phyloP scores from a whole-genome alignment of 202 grass and related monocot genomes.

The Schoenoplectus triqueter region DNA sequence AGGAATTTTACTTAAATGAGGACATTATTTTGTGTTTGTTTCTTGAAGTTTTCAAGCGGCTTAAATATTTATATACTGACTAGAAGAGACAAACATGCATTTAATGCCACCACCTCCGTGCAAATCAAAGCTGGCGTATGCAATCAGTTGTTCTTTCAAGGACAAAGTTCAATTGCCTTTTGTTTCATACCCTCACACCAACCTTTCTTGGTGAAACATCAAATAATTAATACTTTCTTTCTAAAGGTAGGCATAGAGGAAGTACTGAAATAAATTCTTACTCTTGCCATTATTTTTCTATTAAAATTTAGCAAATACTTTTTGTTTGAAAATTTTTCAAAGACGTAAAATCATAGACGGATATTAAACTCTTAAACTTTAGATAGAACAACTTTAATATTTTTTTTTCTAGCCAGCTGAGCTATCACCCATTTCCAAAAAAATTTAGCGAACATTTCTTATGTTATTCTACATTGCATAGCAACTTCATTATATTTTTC shows the following conservation, averaged over 20 bases:
- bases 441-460: not conserved
- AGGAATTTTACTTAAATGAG: slow-evolving; percentile 3
- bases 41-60: not conserved
- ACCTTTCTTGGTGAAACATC: too few relatives aligned
- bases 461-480: slow-evolving; percentile 20
- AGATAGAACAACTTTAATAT: too few relatives aligned
- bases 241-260: not conserved
- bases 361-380: too few relatives aligned
- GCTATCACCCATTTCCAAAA: too few relatives aligned
- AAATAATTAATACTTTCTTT: too few relatives aligned
- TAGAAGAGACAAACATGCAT: slow-evolving; percentile 25
- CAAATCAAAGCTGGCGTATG: slow-evolving; percentile 15
- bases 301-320: slow-evolving; percentile 2
- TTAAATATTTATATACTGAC: not conserved
- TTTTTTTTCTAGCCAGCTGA: too few relatives aligned
- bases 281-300: not conserved
- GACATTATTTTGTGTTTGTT: not conserved
- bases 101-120: slow-evolving; percentile 8
- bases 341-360: too few relatives aligned
- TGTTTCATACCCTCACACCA: not conserved
- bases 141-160: not conserved
- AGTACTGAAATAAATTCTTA: slow-evolving; percentile 1
- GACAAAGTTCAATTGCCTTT: not conserved
- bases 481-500: not conserved
- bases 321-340: too few relatives aligned